Base-by-base conservation (phyloP, 371 early-diverging fungal species). In the Mucor velutinosus region DNA sequence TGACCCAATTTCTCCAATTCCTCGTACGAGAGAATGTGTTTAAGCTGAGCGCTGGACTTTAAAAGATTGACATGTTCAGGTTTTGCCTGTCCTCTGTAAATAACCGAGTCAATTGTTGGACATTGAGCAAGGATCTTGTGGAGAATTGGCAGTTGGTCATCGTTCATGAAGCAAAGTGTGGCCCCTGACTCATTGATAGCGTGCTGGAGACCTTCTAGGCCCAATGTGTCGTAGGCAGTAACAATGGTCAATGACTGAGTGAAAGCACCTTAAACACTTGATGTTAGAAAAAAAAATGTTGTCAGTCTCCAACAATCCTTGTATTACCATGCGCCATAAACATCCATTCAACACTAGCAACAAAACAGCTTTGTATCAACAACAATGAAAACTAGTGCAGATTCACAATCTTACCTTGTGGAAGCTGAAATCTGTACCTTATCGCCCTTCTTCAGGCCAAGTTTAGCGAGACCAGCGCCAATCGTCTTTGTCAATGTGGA, bases 191-290 rank as follows among this genome's bases (percentile, higher is more conserved):
- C 90, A 63, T 88, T 86, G 45, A 87, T 81, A 0, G 88, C 76
- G 61, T 85, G 84, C 57, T 76, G 62, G 14, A 94, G 81, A 10
- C 92, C 93, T 60, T 88, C 90, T 41, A 88, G 87, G 11, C 94
- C 94, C 39, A 94, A 83, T 5, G 94, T 93, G 69, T 92, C 94
- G 80, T 94, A 93, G 33, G 93, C 92, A 12, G 94, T 94, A 10
- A 91, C 89, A 70, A 93, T 86, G 30, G 86, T 86, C 51, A 91
- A 72, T 11, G 77, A 75, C 74, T 92, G 92, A 47, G 75, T 76
- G 61, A 79, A 87, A 76, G 78, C 85, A 74, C 64, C 84, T 84
- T n/a, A 53, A 35, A 37, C 3, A 19, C 1, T 29, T 30, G n/a
- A 57, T 57, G 12, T 32, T n/a, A 57, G 17, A 51, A 64, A 15